A percentile compares a stretch with the other conserved stretches of the same genome.
These are phyloP conservation scores for Puccinia polysora DNA, from an alignment of 1,284 basidiomycete species.

Conservation along the genomic window DNA sequence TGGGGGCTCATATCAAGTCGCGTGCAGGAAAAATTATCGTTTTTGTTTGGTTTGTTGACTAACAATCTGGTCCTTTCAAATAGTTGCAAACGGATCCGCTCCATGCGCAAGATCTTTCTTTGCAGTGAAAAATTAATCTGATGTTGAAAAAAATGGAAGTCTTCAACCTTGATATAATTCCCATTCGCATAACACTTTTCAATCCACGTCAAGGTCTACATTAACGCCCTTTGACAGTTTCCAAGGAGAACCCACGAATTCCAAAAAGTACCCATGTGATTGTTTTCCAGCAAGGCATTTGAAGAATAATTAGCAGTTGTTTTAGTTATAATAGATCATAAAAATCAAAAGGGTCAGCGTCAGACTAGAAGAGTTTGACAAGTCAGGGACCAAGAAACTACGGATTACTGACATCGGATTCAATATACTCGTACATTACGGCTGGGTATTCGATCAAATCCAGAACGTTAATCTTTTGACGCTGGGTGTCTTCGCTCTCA, in stretches of 20 bases:
- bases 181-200: constrained; percentile 18
- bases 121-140: constrained; percentile 26
- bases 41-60: background rate
- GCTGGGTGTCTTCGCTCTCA: background rate
- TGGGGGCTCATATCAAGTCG: background rate
- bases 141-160: constrained; percentile 25
- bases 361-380: background rate
- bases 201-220: constrained; percentile 24
- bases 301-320: no score
- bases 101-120: constrained; percentile 18
- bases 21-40: background rate
- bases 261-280: background rate
- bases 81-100: constrained; percentile 21
- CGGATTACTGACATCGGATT: constrained; percentile 2
- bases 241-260: constrained; percentile 5
- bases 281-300: background rate
- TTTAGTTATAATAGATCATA: no score
- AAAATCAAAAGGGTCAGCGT: constrained; percentile 7
- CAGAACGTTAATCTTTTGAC: background rate
- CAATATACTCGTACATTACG: constrained; percentile 17
- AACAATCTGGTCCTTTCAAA: constrained; percentile 18
- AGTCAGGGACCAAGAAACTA: background rate
- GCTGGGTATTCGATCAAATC: constrained; percentile 27
- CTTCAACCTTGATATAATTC: constrained; percentile 36
- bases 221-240: background rate